Percentiles rank a stretch among this genome's conserved stretches.
phyloP scores from a whole-genome alignment of 2,329 filamentous ascomycete genomes.

The Metarhizium guizhouense region DNA sequence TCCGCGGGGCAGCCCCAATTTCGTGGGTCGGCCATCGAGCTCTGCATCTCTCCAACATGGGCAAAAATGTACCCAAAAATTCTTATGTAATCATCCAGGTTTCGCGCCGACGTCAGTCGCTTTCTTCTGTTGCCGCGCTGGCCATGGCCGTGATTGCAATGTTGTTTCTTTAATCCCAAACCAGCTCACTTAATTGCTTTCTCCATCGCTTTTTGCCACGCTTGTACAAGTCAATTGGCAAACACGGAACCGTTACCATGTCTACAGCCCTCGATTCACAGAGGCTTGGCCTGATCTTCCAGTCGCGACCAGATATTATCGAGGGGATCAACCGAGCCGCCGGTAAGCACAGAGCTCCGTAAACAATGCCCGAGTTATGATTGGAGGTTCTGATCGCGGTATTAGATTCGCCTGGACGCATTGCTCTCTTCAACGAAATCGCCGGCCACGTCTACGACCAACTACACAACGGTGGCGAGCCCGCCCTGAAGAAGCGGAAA shows the following conservation, averaged over 20 bases:
- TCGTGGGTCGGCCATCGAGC: too few species aligned
- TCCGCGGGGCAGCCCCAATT: neutral
- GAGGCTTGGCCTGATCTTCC: constrained; percentile 42
- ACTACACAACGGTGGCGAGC: constrained; percentile 30
- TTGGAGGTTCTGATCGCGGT: neutral
- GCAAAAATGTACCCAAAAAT: neutral
- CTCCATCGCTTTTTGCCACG: neutral
- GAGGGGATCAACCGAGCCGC: constrained; percentile 43
- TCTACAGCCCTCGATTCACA: constrained; percentile 37
- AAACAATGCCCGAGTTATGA: neutral
- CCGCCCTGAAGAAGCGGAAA: constrained; percentile 42
- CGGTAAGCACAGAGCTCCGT: constrained; percentile 27
- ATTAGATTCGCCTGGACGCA: constrained; percentile 39
- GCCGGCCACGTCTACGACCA: constrained; percentile 39
- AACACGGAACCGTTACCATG: constrained; percentile 20
- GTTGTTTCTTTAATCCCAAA: neutral
- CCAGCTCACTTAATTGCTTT: neutral
- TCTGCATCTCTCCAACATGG: too few species aligned
- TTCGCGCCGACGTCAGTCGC: constrained; percentile 3
- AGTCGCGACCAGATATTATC: constrained; percentile 47
- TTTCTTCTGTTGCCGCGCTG: neutral
- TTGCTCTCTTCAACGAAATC: constrained; percentile 49
- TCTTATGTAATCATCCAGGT: constrained; percentile 7
- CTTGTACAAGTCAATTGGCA: neutral
- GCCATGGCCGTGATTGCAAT: neutral